These are phyloP conservation scores for Stipa capillata DNA, from an alignment of 176 grass and related monocot species.

Conservation along the genomic window DNA sequence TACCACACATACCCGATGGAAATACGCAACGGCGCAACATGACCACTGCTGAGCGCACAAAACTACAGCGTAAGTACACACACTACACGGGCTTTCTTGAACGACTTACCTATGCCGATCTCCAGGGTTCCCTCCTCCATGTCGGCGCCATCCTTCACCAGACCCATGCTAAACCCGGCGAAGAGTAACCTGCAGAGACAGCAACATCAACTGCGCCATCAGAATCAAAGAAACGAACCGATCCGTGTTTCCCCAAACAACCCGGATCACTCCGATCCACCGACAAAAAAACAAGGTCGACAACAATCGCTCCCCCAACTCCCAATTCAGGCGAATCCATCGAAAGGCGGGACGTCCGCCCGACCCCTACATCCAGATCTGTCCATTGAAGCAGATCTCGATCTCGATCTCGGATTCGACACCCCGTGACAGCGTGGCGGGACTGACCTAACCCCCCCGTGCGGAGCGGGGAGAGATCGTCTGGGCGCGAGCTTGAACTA, in stretches of 20 bases:
- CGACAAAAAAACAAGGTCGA: not conserved
- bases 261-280: not conserved
- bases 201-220: not conserved
- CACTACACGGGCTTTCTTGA: not conserved
- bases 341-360: not conserved
- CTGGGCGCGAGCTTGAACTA: not conserved
- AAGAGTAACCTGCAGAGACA: constrained; percentile 30
- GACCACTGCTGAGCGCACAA: not conserved
- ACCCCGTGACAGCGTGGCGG: not conserved
- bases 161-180: constrained; percentile 46
- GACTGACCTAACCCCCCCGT: not conserved
- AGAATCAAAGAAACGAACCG: not conserved
- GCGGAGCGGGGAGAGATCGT: not conserved
- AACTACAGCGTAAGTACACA: not conserved
- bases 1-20: no score
- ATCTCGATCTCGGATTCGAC: not conserved
- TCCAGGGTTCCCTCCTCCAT: constrained; percentile 71
- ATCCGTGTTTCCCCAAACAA: not conserved
- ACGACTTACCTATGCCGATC: constrained; percentile 69
- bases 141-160: constrained; percentile 48
- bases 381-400: not conserved
- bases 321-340: not conserved
- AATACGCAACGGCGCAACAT: not conserved
- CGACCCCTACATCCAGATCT: not conserved
- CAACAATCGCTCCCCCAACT: not conserved